These are phyloP conservation scores for Ustilago sp. DNA, from an alignment of 1,284 basidiomycete genomes.

Conservation along the genomic window DNA sequence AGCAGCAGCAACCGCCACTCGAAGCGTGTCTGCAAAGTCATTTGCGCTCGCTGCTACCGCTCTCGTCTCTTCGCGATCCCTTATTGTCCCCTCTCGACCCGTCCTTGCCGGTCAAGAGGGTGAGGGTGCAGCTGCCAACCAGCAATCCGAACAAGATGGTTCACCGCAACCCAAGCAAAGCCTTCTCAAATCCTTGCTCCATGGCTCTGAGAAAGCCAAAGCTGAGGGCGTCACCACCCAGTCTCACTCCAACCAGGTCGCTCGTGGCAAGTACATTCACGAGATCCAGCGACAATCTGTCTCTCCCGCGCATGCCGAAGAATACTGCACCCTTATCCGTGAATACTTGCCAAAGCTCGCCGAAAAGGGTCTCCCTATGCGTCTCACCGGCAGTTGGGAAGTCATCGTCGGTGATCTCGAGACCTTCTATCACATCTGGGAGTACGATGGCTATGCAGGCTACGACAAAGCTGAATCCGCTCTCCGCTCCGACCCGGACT, in stretches of 20 bases:
- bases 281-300: slow-evolving; percentile 65
- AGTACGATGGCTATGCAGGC: slow-evolving; percentile 65
- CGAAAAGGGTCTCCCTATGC: slow-evolving; percentile 39
- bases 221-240: slow-evolving; percentile 51
- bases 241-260: slow-evolving; percentile 52
- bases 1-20: slow-evolving; percentile 18
- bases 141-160: slow-evolving; percentile 8
- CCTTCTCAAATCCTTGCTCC: slow-evolving; percentile 58
- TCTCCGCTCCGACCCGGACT: slow-evolving; percentile 38
- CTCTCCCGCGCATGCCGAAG: slow-evolving; percentile 52
- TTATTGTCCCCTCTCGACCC: slow-evolving; percentile 38
- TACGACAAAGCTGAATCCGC: slow-evolving; percentile 57
- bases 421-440: slow-evolving; percentile 68
- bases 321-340: slow-evolving; percentile 54
- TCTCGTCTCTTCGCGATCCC: slow-evolving; percentile 30
- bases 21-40: slow-evolving; percentile 18
- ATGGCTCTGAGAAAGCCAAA: slow-evolving; percentile 60
- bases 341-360: slow-evolving; percentile 58
- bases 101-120: slow-evolving; percentile 13
- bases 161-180: slow-evolving; percentile 39
- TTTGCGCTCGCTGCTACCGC: slow-evolving; percentile 8
- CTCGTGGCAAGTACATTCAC: slow-evolving; percentile 64
- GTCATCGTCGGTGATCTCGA: slow-evolving; percentile 66
- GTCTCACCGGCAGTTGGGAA: slow-evolving; percentile 62
- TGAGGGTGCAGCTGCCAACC: slow-evolving; percentile 1